A percentile compares a stretch with the other conserved stretches of the same genome.
phyloP scores from a whole-genome alignment of 306 rosid genomes.

The Cicer arietinum region DNA sequence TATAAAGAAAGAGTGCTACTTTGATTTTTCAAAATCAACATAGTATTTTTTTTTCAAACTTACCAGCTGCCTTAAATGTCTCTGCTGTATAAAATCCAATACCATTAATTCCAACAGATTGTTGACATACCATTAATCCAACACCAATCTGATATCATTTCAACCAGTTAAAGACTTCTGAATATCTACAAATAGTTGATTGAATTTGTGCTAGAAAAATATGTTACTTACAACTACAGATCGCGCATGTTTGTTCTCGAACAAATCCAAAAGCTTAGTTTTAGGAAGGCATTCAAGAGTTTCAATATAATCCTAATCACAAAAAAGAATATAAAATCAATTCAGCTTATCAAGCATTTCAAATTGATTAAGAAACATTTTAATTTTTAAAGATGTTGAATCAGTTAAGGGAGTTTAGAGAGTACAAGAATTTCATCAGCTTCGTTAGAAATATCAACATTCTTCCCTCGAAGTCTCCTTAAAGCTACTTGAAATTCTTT shows the following conservation, averaged over 20 bases:
- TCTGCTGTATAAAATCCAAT: constrained; percentile 70
- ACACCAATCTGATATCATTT: constrained; percentile 68
- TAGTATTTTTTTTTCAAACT: not conserved
- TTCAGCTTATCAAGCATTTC: constrained; percentile 32
- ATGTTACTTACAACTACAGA: constrained; percentile 65
- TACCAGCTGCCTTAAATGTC: constrained; percentile 77
- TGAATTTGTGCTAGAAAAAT: constrained; percentile 24
- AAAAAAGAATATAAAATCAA: constrained; percentile 12
- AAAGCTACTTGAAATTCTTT: constrained; percentile 65
- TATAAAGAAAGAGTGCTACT: not conserved
- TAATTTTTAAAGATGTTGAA: constrained; percentile 13
- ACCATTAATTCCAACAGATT: constrained; percentile 79
- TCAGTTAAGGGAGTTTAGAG: constrained; percentile 41
- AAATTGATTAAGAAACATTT: not conserved
- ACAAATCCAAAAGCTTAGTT: constrained; percentile 62
- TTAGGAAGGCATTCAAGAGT: constrained; percentile 65
- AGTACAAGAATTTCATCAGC: constrained; percentile 71
- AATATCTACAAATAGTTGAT: not conserved
- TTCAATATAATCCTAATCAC: constrained; percentile 69
- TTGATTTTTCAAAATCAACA: constrained; percentile 6
- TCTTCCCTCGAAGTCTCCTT: constrained; percentile 64
- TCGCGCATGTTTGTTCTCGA: constrained; percentile 62
- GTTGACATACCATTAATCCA: constrained; percentile 82
- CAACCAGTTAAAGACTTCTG: constrained; percentile 33
- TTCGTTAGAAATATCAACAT: constrained; percentile 66